Percentiles rank a stretch among this genome's conserved stretches.
These are phyloP conservation scores for Pseudotsuga menziesii DNA, from an alignment of 75 land plant genomes.

Conservation along the genomic window DNA sequence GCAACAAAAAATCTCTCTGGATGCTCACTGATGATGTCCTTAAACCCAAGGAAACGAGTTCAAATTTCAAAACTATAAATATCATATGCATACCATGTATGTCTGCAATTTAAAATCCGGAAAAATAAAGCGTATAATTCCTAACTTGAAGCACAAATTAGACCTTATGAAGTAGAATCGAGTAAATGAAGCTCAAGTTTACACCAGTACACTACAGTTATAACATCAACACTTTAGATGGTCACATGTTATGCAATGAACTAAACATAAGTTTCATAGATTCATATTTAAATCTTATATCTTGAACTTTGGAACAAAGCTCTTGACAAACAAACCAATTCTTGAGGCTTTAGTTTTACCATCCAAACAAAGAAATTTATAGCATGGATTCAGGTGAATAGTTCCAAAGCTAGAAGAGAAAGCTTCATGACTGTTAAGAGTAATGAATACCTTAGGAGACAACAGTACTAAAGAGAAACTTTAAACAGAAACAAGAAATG, in stretches of 20 bases:
- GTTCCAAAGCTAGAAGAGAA: background rate
- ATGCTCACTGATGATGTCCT: constrained; percentile 94
- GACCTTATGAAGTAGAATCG: background rate
- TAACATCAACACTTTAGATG: background rate
- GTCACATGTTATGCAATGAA: background rate
- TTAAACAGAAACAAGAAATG: too few relatives aligned
- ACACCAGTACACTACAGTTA: background rate
- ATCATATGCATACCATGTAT: background rate
- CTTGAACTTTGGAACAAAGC: background rate
- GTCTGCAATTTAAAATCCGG: background rate
- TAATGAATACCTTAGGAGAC: too few relatives aligned
- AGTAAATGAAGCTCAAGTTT: background rate
- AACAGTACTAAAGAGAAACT: too few relatives aligned
- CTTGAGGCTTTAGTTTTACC: background rate
- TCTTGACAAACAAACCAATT: constrained; percentile 1
- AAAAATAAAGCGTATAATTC: background rate
- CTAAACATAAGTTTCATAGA: background rate
- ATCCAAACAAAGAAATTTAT: background rate
- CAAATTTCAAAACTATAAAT: constrained; percentile 9
- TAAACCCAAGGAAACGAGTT: constrained; percentile 13
- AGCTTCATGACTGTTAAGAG: background rate
- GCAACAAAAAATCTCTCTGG: constrained; percentile 95
- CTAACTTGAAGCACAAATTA: background rate
- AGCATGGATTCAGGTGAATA: background rate
- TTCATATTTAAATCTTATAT: background rate